phyloP scores from a whole-genome alignment of 495 filamentous ascomycete species.

The Penicillium subrubescens region DNA sequence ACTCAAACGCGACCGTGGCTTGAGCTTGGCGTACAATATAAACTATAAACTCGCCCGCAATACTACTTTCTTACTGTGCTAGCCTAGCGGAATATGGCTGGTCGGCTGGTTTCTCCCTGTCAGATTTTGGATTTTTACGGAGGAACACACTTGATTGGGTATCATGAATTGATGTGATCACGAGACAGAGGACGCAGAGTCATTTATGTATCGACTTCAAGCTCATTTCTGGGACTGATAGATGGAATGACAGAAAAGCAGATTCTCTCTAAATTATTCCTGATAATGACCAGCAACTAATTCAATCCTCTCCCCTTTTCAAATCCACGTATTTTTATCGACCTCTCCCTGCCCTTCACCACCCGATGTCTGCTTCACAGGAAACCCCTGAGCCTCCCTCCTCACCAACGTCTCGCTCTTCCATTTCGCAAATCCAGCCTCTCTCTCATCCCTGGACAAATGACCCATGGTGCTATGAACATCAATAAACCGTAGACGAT shows the following conservation, averaged over 20 bases:
- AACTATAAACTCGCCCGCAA: not conserved
- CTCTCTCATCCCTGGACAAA: not conserved
- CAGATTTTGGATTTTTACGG: not conserved
- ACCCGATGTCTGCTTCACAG: not conserved
- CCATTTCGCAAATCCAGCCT: not conserved
- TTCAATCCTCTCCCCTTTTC: not conserved
- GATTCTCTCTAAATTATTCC: no score
- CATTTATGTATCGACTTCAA: no score
- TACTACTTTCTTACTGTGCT: not conserved
- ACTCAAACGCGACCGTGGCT: slow-evolving; percentile 2
- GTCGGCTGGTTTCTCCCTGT: not conserved
- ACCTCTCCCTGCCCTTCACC: not conserved
- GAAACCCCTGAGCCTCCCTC: not conserved
- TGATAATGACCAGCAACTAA: no score
- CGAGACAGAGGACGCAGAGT: not conserved
- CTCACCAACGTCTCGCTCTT: not conserved
- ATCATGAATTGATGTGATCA: not conserved
- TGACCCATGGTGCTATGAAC: not conserved
- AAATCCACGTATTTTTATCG: no score
- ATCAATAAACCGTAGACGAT: not conserved
- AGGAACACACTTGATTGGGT: not conserved
- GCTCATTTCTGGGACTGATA: no score
- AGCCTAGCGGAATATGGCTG: not conserved
- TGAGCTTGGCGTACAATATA: not conserved
- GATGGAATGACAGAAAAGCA: not conserved